Conservation (phyloP, 495 filamentous ascomycete species). For the Lasiosphaeriaceae sp. region DNA sequence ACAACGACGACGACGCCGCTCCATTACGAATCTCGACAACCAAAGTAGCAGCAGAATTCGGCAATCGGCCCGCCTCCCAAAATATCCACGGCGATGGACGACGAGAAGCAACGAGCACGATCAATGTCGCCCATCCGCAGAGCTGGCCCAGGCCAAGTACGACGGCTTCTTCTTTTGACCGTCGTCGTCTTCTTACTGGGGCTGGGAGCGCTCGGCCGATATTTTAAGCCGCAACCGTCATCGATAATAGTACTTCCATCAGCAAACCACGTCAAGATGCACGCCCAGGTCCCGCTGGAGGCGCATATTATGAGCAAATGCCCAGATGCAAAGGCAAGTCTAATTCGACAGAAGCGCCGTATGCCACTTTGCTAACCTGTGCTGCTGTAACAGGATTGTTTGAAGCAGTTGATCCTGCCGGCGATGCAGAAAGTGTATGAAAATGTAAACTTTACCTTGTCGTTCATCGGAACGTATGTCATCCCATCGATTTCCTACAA, state of each 20-base stretch:
- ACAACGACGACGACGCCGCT: not conserved
- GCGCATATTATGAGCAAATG: constrained; percentile 96
- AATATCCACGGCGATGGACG: constrained; percentile 24
- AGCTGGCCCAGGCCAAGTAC: not conserved
- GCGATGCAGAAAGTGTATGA: constrained; percentile 75
- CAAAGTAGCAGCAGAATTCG: not conserved
- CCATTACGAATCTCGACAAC: not conserved
- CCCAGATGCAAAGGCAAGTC: constrained; percentile 63
- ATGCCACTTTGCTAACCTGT: not conserved
- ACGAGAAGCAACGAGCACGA: constrained; percentile 25
- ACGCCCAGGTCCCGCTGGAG: constrained; percentile 65
- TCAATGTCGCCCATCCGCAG: constrained; percentile 9
- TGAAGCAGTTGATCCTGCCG: constrained; percentile 76
- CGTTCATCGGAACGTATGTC: constrained; percentile 78
- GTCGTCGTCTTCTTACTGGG: constrained; percentile 22
- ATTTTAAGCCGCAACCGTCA: not conserved
- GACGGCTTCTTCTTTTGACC: constrained; percentile 19
- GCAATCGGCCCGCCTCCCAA: not conserved
- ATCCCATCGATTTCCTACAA: too few species aligned
- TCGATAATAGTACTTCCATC: constrained; percentile 15
- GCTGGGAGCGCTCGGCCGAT: constrained; percentile 15
- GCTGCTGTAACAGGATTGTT: constrained; percentile 52
- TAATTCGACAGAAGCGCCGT: not conserved
- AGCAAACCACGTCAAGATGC: not conserved
- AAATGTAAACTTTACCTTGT: constrained; percentile 87